Evolutionary conservation across 2,329 filamentous ascomycete species (phyloP).

Genomic region (Hyphodiscus sp.): DNA sequence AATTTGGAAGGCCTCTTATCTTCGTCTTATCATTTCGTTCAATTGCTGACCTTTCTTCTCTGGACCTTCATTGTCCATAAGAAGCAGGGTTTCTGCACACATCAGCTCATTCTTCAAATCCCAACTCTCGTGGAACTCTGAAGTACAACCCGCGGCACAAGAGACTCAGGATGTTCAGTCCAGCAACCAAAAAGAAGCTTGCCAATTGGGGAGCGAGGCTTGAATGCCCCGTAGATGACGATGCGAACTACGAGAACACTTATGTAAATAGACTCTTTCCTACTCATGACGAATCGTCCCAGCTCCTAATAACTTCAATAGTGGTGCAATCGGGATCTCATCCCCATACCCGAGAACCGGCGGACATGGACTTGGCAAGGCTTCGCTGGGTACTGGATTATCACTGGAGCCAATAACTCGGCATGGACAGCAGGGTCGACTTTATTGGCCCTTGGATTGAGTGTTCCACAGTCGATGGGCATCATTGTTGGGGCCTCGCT

Average conservation of each 20-base stretch:
- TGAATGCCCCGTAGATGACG: conserved; percentile 19
- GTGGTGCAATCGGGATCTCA: conserved; percentile 22
- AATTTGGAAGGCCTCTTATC: not conserved
- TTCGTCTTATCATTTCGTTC: not conserved
- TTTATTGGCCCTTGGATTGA: conserved; percentile 26
- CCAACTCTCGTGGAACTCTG: not conserved
- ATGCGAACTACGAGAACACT: conserved; percentile 23
- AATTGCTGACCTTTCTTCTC: not conserved
- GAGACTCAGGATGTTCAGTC: conserved; percentile 12
- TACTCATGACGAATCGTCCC: not conserved
- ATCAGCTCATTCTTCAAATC: not conserved
- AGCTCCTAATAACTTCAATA: conserved; percentile 2
- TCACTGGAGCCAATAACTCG: conserved; percentile 26
- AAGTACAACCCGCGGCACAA: not conserved
- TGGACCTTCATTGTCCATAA: not conserved
- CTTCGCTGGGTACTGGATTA: conserved; percentile 29
- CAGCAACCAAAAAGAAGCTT: conserved; percentile 12
- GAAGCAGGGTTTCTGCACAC: not conserved
- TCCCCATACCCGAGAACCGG: conserved; percentile 20
- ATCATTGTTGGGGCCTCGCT: conserved; percentile 29
- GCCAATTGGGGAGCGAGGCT: conserved; percentile 16
- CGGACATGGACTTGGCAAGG: conserved; percentile 29
- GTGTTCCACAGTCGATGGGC: conserved; percentile 28
- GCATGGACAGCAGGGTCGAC: conserved; percentile 28
- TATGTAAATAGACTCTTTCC: conserved; percentile 9